Conservation (phyloP, 1,139 yeast genomes). For the Blastobotrys buckinghamii region DNA sequence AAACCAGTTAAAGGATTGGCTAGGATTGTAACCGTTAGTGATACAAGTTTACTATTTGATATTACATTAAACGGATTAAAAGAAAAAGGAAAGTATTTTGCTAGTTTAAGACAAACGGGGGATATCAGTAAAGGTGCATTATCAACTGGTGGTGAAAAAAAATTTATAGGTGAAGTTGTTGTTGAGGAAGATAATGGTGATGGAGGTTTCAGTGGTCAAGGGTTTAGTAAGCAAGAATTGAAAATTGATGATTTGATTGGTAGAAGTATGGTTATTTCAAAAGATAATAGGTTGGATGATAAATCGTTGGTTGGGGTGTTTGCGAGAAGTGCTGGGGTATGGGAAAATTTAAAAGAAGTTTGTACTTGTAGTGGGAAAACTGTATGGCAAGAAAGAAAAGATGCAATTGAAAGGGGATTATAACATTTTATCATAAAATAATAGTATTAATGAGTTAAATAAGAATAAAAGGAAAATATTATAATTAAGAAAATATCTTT, state of each 20-base stretch:
- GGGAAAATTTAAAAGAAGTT: constrained; percentile 92
- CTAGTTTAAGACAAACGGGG: constrained; percentile 65
- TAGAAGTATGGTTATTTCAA: constrained; percentile 62
- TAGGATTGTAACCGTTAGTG: constrained; percentile 66
- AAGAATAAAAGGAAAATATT: too few species aligned
- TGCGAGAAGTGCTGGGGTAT: constrained; percentile 93
- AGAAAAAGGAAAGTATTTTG: constrained; percentile 55
- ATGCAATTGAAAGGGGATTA: constrained; percentile 54
- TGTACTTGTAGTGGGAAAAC: constrained; percentile 95
- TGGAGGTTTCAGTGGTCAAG: constrained; percentile 47
- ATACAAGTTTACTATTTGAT: constrained; percentile 54
- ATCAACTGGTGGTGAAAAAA: constrained; percentile 60
- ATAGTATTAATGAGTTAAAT: too few species aligned
- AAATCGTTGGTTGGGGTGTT: constrained; percentile 71
- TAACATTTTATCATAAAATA: too few species aligned
- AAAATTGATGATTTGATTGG: constrained; percentile 68
- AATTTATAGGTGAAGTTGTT: constrained; percentile 34
- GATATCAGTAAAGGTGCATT: constrained; percentile 69
- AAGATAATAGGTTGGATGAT: constrained; percentile 34
- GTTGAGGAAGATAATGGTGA: constrained; percentile 35
- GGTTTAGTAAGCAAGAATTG: constrained; percentile 46
- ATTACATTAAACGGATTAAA: constrained; percentile 65
- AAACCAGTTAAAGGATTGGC: constrained; percentile 83
- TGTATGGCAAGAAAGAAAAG: constrained; percentile 88
- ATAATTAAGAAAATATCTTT: neutral